Evolutionary conservation across 768 basidiomycete species (phyloP).

Genomic region (Boletellus emodensis): DNA sequence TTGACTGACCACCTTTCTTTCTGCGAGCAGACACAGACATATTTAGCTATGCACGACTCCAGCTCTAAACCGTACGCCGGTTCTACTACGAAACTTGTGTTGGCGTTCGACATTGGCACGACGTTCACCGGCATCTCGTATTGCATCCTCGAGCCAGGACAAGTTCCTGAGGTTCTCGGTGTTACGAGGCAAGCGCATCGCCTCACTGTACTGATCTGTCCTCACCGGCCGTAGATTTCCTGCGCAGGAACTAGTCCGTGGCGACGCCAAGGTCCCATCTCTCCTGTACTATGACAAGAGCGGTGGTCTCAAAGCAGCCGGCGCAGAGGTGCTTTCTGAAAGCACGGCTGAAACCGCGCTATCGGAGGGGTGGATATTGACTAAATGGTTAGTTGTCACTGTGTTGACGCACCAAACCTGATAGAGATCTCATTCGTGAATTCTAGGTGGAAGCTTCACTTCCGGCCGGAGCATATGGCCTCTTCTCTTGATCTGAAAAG

Average conservation of each 20-base stretch:
- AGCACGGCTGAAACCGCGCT: conserved; percentile 32
- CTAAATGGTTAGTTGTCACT: conserved; percentile 15
- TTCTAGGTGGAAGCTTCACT: conserved; percentile 26
- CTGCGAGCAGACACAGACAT: not conserved
- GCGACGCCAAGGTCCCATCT: conserved; percentile 42
- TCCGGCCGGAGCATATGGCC: conserved; percentile 12
- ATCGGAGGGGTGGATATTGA: conserved; percentile 20
- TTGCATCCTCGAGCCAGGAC: conserved; percentile 11
- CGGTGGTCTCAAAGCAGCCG: conserved; percentile 35
- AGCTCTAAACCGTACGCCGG: conserved; percentile 5
- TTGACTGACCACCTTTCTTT: not conserved
- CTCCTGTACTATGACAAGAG: conserved; percentile 40
- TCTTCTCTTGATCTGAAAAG: conserved; percentile 18
- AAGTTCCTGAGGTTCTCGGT: conserved; percentile 9
- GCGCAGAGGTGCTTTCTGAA: conserved; percentile 36
- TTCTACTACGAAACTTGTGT: conserved; percentile 30
- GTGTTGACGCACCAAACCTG: too few relatives aligned
- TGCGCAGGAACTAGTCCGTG: conserved; percentile 34
- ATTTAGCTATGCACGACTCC: conserved; percentile 2
- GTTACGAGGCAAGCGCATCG: conserved; percentile 2
- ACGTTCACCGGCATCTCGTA: conserved; percentile 45
- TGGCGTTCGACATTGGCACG: conserved; percentile 48
- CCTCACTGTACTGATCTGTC: not conserved
- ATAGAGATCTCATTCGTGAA: not conserved
- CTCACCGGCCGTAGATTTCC: conserved; percentile 34